phyloP scores from a whole-genome alignment of 371 early-diverging fungal genomes.

The Circinella minor region DNA sequence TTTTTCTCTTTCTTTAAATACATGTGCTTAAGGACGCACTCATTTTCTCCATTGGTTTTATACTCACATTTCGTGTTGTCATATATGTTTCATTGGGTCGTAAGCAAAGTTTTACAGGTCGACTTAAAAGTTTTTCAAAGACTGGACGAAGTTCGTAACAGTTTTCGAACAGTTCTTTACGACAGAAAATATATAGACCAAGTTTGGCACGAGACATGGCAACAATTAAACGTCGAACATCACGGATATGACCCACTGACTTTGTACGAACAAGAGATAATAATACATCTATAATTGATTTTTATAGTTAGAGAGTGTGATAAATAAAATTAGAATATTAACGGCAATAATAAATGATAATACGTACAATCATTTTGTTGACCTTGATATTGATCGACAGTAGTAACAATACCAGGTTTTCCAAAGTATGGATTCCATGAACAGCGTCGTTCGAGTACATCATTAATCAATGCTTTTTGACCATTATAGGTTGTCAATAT shows the following conservation, averaged over 20 bases:
- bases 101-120: constrained; percentile 61
- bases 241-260: constrained; percentile 89
- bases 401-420: constrained; percentile 73
- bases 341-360: too few relatives aligned
- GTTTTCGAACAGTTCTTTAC: constrained; percentile 70
- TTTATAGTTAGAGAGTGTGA: neutral
- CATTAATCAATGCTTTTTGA: constrained; percentile 88
- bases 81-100: constrained; percentile 66
- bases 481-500: constrained; percentile 97
- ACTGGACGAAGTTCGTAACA: constrained; percentile 79
- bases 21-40: neutral
- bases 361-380: constrained; percentile 89
- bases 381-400: constrained; percentile 96
- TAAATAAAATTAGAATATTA: neutral
- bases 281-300: constrained; percentile 68
- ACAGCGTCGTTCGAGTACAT: constrained; percentile 87
- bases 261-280: constrained; percentile 93
- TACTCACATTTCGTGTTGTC: constrained; percentile 31
- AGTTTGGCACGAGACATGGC: constrained; percentile 92
- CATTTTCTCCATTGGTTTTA: neutral
- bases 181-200: constrained; percentile 92
- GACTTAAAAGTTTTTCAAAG: constrained; percentile 54
- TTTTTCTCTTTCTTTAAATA: neutral
- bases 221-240: constrained; percentile 86
- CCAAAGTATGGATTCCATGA: constrained; percentile 82